Evolutionary conservation across 176 grass and related monocot species (phyloP).

Genomic region (Carex parvula): DNA sequence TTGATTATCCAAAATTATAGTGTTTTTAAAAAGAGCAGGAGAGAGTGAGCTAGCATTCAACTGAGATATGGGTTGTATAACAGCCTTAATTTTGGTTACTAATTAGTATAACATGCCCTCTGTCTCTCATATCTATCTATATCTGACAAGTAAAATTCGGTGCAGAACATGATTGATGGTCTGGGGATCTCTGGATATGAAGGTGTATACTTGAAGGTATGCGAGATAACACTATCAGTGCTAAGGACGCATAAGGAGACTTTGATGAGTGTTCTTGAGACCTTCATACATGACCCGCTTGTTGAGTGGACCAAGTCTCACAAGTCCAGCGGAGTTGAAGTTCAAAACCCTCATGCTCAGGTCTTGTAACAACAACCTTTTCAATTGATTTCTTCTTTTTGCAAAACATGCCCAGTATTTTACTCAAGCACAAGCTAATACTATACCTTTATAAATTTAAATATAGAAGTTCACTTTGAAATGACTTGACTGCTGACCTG

Average conservation of each 20-base stretch:
- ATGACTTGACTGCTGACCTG: not conserved
- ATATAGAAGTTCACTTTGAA: not conserved
- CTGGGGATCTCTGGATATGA: conserved; percentile 95
- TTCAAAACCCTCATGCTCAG: conserved; percentile 90
- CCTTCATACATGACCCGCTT: conserved; percentile 88
- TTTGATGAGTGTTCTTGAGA: conserved; percentile 93
- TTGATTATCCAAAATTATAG: not conserved
- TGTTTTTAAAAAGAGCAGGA: not conserved
- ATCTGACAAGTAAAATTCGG: not conserved
- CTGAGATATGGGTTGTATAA: not conserved
- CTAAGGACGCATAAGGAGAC: conserved; percentile 84
- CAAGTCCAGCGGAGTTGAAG: conserved; percentile 82
- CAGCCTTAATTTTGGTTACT: not conserved
- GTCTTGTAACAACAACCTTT: conserved; percentile 13
- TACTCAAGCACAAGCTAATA: not conserved
- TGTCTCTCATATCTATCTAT: not conserved
- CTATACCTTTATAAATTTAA: not conserved
- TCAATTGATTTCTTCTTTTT: conserved; percentile 8
- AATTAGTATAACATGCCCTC: not conserved
- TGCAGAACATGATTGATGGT: conserved; percentile 96
- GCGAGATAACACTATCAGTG: conserved; percentile 87
- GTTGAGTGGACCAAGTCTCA: conserved; percentile 92
- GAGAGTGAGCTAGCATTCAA: not conserved
- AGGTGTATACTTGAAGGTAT: conserved; percentile 85
- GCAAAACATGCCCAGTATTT: not conserved